Evolutionary conservation across 202 grass and related monocot species (phyloP), one percentile per base, ranked within the genome.

Genomic region (Hordeum pubiflorum): DNA sequence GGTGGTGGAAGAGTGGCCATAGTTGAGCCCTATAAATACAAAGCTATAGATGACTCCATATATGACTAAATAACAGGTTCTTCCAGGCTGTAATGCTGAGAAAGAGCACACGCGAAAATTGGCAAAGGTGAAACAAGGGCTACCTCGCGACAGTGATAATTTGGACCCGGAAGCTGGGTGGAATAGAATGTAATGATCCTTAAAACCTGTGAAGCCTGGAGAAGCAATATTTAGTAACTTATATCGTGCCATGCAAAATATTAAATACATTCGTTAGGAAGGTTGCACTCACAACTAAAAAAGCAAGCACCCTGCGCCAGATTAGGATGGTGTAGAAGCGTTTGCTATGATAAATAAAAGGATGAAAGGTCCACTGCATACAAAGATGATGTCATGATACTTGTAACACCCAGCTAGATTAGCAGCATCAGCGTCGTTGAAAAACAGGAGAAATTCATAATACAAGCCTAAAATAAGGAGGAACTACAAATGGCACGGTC

Each of bases 141-240:
- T 94, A 97, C 95, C 95, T 95, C 96, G 8, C 96, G 92, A 74
- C 96, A 98, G 40, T 98, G 96, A 74, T 95, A 95, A 67, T 95
- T 98, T 82, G 96, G 96, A 48, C 92, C 92, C 7, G 96, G 96
- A 82, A 98, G 96, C 80, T 95, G 96, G 21, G 96, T 98, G 21
- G 92, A 92, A 86, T 95, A 98, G 77, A 98, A 98, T 85, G 96
- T 95, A 84, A 98, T 69, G 48, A 98, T 98, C 89, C 96, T 87
- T 78, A 98, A 90, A 72, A 90, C 43, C n/a, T 98, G 96, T 55
- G 90, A 95, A 77, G 86, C 91, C 96, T 98, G 48, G 40, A 83
- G 1, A 81, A 83, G 77, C 8, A 43, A 82, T 64, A 80, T 55
- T n/a, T 24, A 63, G 34, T 74, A 65, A 81, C 32, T 73, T 40